Percentiles rank a stretch among this genome's conserved stretches.
These are phyloP conservation scores for Pseudopyricularia javanii DNA, from an alignment of 2,329 filamentous ascomycete genomes.

Conservation along the genomic window DNA sequence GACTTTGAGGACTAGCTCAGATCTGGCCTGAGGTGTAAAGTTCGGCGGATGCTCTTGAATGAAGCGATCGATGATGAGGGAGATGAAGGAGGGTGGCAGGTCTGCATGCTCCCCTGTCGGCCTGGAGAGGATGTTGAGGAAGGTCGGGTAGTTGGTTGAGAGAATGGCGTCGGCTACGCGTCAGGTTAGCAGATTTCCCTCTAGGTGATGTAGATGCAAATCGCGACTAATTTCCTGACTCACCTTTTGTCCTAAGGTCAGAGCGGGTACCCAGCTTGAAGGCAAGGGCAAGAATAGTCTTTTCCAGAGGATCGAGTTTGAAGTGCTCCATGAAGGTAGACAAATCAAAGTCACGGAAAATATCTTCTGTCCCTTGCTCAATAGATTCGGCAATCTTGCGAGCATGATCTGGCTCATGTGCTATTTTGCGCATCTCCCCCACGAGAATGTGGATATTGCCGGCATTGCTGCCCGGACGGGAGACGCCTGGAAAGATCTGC, in stretches of 20 bases:
- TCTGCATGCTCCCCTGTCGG: constrained; percentile 54
- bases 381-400: constrained; percentile 88
- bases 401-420: constrained; percentile 68
- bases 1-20: constrained; percentile 56
- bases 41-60: constrained; percentile 77
- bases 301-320: constrained; percentile 77
- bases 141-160: constrained; percentile 63
- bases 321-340: constrained; percentile 93
- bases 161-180: constrained; percentile 74
- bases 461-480: constrained; percentile 59
- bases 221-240: constrained; percentile 10
- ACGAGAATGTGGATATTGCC: constrained; percentile 76
- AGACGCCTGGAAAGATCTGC: constrained; percentile 76
- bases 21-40: constrained; percentile 64
- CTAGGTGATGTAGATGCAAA: not conserved
- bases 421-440: constrained; percentile 76
- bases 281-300: constrained; percentile 76
- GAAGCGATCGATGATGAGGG: constrained; percentile 72
- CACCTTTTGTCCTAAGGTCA: constrained; percentile 85
- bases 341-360: constrained; percentile 95
- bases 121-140: constrained; percentile 64
- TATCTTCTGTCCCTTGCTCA: constrained; percentile 79
- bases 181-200: constrained; percentile 9
- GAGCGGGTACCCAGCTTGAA: constrained; percentile 73
- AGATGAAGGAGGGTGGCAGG: constrained; percentile 57